Evolutionary conservation across 192 early-diverging fungal species (phyloP).

Genomic region (Chytriomyces confervae): DNA sequence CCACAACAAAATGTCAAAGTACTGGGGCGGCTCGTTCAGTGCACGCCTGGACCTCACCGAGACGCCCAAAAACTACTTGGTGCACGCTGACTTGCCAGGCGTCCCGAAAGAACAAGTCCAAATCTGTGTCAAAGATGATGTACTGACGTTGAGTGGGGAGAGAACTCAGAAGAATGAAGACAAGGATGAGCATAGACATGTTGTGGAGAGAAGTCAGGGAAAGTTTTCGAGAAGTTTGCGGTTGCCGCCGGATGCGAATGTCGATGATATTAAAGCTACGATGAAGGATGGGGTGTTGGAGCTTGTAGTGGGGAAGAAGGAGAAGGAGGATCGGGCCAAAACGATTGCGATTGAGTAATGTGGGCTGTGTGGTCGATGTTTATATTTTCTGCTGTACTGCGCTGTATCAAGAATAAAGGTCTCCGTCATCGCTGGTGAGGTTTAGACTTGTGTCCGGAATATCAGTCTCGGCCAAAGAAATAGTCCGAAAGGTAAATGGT

Average conservation of each 20-base stretch:
- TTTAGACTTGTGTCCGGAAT: too few species aligned
- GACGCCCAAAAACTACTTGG: constrained; percentile 36
- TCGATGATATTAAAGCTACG: constrained; percentile 37
- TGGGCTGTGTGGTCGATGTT: too few species aligned
- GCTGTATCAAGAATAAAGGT: too few species aligned
- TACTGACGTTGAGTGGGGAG: constrained; percentile 47
- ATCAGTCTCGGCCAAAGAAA: too few species aligned
- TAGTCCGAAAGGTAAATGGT: too few species aligned
- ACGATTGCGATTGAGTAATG: constrained; percentile 33
- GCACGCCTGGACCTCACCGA: constrained; percentile 47
- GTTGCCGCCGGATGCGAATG: constrained; percentile 44
- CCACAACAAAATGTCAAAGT: background rate
- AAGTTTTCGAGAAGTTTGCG: constrained; percentile 41
- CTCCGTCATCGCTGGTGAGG: too few species aligned
- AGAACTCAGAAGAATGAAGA: constrained; percentile 42
- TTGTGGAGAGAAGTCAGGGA: constrained; percentile 47
- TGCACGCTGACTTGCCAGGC: constrained; percentile 50
- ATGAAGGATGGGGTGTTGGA: constrained; percentile 53
- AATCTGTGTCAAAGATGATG: constrained; percentile 38
- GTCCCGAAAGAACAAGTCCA: constrained; percentile 53
- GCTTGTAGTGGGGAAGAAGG: constrained; percentile 45
- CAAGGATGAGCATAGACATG: constrained; percentile 38
- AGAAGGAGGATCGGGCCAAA: constrained; percentile 28
- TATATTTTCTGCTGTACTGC: too few species aligned
- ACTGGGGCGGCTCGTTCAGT: constrained; percentile 8